phyloP scores from a whole-genome alignment of 2,329 filamentous ascomycete genomes.

The Pyrenochaeta sp. region DNA sequence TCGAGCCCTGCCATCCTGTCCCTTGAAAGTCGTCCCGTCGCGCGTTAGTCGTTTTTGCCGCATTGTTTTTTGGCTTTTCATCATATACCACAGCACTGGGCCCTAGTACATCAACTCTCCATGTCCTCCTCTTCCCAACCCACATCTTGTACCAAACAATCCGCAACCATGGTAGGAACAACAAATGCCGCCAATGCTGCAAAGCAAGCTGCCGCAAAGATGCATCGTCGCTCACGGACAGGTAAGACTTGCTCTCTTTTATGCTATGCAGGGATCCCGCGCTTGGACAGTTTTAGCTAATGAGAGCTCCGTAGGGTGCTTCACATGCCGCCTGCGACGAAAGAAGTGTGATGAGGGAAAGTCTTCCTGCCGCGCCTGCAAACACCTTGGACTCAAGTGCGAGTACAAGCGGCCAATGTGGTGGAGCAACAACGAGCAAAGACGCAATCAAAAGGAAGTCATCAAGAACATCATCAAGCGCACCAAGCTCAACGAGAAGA shows the following conservation, averaged over 20 bases:
- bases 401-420: constrained; percentile 97
- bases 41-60: constrained; percentile 52
- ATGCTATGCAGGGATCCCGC: constrained; percentile 48
- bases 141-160: constrained; percentile 52
- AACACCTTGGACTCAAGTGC: constrained; percentile 81
- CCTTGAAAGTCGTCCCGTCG: constrained; percentile 53
- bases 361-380: constrained; percentile 70
- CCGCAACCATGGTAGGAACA: constrained; percentile 60
- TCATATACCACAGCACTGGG: constrained; percentile 52
- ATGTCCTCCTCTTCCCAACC: constrained; percentile 59
- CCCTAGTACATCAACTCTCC: constrained; percentile 54
- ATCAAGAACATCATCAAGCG: constrained; percentile 98
- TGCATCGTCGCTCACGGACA: constrained; percentile 93
- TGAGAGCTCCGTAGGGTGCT: constrained; percentile 64
- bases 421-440: constrained; percentile 94
- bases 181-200: constrained; percentile 59
- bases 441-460: constrained; percentile 86
- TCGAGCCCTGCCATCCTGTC: constrained; percentile 52
- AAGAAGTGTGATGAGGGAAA: constrained; percentile 77
- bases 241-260: constrained; percentile 68
- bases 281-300: constrained; percentile 48
- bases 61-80: constrained; percentile 49
- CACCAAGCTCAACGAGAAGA: constrained; percentile 93
- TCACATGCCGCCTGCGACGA: constrained; percentile 71
- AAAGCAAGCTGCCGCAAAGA: constrained; percentile 74